Percentiles rank a stretch among this genome's conserved stretches.
These are phyloP conservation scores for Pythium insidiosum DNA, from an alignment of 352 stramenopile species.

Conservation along the genomic window DNA sequence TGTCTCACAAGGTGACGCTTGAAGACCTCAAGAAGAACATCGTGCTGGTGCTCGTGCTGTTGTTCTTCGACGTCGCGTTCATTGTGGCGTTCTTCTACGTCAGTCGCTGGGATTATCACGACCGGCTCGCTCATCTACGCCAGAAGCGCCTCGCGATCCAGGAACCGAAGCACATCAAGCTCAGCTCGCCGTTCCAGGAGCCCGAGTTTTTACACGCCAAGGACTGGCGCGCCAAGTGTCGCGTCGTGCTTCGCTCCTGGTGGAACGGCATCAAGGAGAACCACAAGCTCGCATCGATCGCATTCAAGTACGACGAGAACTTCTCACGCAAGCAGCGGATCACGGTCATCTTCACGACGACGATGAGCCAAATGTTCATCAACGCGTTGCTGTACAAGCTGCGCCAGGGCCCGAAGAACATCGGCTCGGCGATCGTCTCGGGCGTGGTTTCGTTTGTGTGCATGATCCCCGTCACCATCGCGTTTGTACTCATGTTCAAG, in stretches of 20 bases:
- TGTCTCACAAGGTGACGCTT: slow-evolving; percentile 42
- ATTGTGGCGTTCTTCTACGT: slow-evolving; percentile 45
- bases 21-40: slow-evolving; percentile 57
- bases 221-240: slow-evolving; percentile 30
- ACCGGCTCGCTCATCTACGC: slow-evolving; percentile 24
- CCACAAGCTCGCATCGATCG: slow-evolving; percentile 62
- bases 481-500: slow-evolving; percentile 70
- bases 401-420: slow-evolving; percentile 30
- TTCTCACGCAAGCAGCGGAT: slow-evolving; percentile 53
- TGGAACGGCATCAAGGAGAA: slow-evolving; percentile 44
- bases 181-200: slow-evolving; percentile 49
- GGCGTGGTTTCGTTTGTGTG: slow-evolving; percentile 52
- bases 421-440: slow-evolving; percentile 39
- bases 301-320: slow-evolving; percentile 69
- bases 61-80: slow-evolving; percentile 43
- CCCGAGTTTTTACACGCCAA: slow-evolving; percentile 49
- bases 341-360: slow-evolving; percentile 60
- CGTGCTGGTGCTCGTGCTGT: slow-evolving; percentile 39
- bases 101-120: slow-evolving; percentile 45
- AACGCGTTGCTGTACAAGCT: slow-evolving; percentile 59
- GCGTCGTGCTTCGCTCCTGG: slow-evolving; percentile 30
- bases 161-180: slow-evolving; percentile 42
- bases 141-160: slow-evolving; percentile 27
- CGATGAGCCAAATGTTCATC: slow-evolving; percentile 69
- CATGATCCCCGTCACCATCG: slow-evolving; percentile 53